Conservation (phyloP, 2,329 filamentous ascomycete species). For the Pseudogymnoascus sp. region DNA sequence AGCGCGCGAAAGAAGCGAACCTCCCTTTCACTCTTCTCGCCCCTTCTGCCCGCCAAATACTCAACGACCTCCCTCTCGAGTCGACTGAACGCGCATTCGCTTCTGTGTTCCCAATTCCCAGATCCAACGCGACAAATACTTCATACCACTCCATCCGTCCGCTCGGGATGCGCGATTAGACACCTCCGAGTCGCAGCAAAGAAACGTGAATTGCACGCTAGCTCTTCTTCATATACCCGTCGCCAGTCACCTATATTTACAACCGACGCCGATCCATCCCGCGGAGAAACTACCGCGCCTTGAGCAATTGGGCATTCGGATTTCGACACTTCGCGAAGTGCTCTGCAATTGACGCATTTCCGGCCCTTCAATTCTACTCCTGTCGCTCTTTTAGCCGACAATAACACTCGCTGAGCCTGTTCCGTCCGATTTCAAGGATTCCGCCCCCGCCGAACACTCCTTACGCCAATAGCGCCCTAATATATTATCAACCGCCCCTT, state of each 20-base stretch:
- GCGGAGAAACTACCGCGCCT: neutral
- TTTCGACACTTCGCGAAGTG: neutral
- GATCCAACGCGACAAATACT: neutral
- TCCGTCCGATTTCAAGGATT: neutral
- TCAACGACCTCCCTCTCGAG: neutral
- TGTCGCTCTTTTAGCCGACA: constrained; percentile 3
- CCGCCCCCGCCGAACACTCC: neutral
- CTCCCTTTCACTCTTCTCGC: neutral
- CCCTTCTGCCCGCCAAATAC: neutral
- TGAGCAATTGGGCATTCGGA: neutral
- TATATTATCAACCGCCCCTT: neutral
- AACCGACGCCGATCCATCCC: neutral
- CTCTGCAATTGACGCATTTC: neutral
- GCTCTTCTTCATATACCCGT: neutral
- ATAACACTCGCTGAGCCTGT: neutral
- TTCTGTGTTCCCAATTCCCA: neutral
- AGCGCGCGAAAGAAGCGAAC: neutral
- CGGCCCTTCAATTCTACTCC: neutral
- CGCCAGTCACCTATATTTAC: neutral
- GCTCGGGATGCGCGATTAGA: neutral
- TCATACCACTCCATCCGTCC: neutral
- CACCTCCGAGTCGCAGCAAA: neutral
- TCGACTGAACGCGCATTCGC: neutral
- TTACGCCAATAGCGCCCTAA: neutral
- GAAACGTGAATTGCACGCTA: neutral